phyloP scores from a whole-genome alignment of 805 yeast genomes.

The Candida mattraensis region DNA sequence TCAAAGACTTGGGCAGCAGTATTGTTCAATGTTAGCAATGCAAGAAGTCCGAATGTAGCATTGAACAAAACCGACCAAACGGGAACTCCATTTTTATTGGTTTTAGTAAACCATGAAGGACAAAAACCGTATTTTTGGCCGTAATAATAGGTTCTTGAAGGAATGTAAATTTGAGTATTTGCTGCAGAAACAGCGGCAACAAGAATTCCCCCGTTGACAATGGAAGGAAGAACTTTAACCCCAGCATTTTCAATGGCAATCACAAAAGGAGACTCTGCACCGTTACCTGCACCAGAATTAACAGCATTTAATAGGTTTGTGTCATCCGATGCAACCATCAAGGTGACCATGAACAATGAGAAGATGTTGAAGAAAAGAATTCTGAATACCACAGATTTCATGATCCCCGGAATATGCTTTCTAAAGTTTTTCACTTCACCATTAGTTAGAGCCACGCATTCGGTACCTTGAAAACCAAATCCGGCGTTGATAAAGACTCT shows the following conservation, averaged over 20 bases:
- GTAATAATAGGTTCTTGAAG: constrained; percentile 67
- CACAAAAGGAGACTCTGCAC: constrained; percentile 67
- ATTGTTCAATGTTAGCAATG: constrained; percentile 54
- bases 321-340: constrained; percentile 69
- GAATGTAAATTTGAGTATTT: constrained; percentile 71
- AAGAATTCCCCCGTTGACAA: constrained; percentile 70
- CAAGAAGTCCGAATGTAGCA: constrained; percentile 61
- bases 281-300: constrained; percentile 35
- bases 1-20: constrained; percentile 60
- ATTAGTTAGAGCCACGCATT: constrained; percentile 70
- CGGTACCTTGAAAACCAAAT: constrained; percentile 82
- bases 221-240: constrained; percentile 62
- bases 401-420: constrained; percentile 69
- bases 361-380: constrained; percentile 64
- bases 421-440: constrained; percentile 74
- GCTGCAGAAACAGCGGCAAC: constrained; percentile 75
- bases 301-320: constrained; percentile 37
- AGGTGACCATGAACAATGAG: constrained; percentile 66
- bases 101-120: constrained; percentile 48
- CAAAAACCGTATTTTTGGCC: constrained; percentile 60
- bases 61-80: constrained; percentile 55
- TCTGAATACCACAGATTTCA: constrained; percentile 65
- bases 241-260: constrained; percentile 71
- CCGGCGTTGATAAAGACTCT: constrained; percentile 69
- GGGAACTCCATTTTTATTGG: constrained; percentile 64